Base-by-base conservation (phyloP, 2,329 filamentous ascomycete genomes). In the Xylariomycetidae sp. region DNA sequence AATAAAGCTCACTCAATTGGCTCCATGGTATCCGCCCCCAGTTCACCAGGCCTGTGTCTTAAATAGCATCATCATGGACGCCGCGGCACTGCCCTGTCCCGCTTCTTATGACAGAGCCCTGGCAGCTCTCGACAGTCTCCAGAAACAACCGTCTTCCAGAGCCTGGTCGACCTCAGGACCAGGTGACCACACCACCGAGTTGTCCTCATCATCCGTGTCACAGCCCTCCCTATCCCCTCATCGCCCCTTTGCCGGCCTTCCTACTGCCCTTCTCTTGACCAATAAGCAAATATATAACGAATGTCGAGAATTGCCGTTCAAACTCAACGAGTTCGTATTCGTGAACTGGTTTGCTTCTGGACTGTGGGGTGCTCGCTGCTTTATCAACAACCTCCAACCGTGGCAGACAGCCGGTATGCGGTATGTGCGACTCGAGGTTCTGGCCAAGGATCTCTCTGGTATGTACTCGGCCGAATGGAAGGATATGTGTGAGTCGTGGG, bases 311-410 rank as follows among this genome's bases (percentile, higher is more conserved):
- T 16, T 70, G 3, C 64, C 69, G 3, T 69, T 68, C 41, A 42
- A 48, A 6, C 37, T 48, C 15, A 69, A 67, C 49, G 66, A 70
- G 32, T 71, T 72, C 37, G 58, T 60, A 16, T 72, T 70, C 38
- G 53, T 62, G 23, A 64, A 63, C 27, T 66, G 63, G 61, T 68
- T 68, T 48, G 56, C 61, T 10, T 66, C 63, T 11, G 69, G 67
- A 0, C 45, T 69, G 4, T 60, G 59, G 44, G 58, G 65, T 1
- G 67, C 66, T 0, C 45, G 57, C 7, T 50, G 53, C 1, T 64
- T 69, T 34, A 52, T 58, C 2, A 41, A 50, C 11, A 45, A 45
- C 3, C 45, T 67, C 16, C 33, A 36, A 20, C 42, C 52, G 3
- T 72, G 69, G 69, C 68, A 73, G 54, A 49, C 53, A 4, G 44